Base-by-base conservation (phyloP, 1,284 basidiomycete species). In the Pseudozyma flocculosa region DNA sequence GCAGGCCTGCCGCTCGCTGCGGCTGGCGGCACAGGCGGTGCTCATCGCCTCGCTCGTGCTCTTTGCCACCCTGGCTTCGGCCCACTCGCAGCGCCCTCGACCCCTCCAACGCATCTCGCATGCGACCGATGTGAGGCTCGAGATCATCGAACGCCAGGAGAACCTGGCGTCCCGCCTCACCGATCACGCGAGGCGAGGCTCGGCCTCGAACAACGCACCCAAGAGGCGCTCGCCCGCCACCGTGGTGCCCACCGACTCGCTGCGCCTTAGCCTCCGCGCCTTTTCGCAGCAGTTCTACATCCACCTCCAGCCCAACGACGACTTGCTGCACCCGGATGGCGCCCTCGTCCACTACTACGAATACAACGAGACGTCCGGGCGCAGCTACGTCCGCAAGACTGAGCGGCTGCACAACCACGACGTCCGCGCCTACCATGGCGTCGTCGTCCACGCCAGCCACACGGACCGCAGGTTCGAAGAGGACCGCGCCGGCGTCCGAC, bases 381-480 rank as follows among this genome's bases (percentile, higher is more conserved):
- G 49, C 36, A 63, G 43, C 36, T 66, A 48, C 32, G 34, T 69
- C 38, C 11, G 18, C 18, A 45, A 42, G 18, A 51, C 45, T 4
- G 60, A 69, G 40, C 53, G 39, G n/a, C 52, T 73, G 11, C 53
- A 40, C 19, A 61, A 54, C 1, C 51, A 57, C 38, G 68, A 73
- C n/a, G 58, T 72, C 3, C 46, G 61, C n/a, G 72, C 72, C 21
- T 73, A 68, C 37, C 72, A 70, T 22, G 72, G 72, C 22, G 67
- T 72, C 24, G 72, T 73, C 21, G 56, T 73, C 1, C 70, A 68
- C 40, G 37, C 63, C 23, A 44, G 41, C 13, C 54, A 64, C 26
- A 61, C 65, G 2, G 15, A 37, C 13, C 54, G 58, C 19, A 52
- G 72, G 29, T 22, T 68, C n/a, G 55, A 55, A 17, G 64, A 72